These are phyloP conservation scores for Penicillium cinerascens DNA, from an alignment of 495 filamentous ascomycete species.

Conservation along the genomic window DNA sequence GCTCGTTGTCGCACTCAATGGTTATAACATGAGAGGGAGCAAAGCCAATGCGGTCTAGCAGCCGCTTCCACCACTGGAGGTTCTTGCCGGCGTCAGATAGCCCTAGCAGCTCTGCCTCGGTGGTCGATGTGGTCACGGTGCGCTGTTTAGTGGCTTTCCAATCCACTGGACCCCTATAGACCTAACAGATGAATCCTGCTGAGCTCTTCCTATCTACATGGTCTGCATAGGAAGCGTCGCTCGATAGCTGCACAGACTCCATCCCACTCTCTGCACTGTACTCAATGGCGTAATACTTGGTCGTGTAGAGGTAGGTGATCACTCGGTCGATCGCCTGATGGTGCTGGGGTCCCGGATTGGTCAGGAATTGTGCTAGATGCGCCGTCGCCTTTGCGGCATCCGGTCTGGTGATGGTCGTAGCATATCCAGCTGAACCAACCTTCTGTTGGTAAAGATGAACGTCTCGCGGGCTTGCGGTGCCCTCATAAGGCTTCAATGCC, in stretches of 20 bases:
- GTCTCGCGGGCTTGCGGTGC: not conserved
- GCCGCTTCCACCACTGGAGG: too few relatives aligned
- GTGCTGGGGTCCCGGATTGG: conserved; percentile 18
- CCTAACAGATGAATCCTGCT: too few relatives aligned
- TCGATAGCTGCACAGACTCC: not conserved
- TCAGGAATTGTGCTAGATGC: conserved; percentile 17
- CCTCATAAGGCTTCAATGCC: not conserved
- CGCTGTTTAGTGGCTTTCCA: too few relatives aligned
- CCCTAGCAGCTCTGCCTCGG: too few relatives aligned
- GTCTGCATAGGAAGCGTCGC: conserved; percentile 20
- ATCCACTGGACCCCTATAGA: too few relatives aligned
- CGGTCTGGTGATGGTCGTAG: conserved; percentile 17
- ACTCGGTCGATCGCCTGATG: conserved; percentile 6
- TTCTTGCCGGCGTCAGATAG: too few relatives aligned
- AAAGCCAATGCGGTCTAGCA: too few relatives aligned
- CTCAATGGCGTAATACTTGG: too few relatives aligned
- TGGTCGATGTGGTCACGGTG: too few relatives aligned
- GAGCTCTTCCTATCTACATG: too few relatives aligned
- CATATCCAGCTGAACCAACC: conserved; percentile 25
- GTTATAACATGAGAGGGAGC: too few relatives aligned
- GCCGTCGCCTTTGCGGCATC: conserved; percentile 13
- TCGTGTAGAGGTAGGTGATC: conserved; percentile 16
- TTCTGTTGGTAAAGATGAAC: conserved; percentile 20
- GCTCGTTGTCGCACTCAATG: too few relatives aligned
- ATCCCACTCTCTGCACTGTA: not conserved